Evolutionary conservation across 805 yeast species (phyloP).

Genomic region (Ogataea dorogensis): DNA sequence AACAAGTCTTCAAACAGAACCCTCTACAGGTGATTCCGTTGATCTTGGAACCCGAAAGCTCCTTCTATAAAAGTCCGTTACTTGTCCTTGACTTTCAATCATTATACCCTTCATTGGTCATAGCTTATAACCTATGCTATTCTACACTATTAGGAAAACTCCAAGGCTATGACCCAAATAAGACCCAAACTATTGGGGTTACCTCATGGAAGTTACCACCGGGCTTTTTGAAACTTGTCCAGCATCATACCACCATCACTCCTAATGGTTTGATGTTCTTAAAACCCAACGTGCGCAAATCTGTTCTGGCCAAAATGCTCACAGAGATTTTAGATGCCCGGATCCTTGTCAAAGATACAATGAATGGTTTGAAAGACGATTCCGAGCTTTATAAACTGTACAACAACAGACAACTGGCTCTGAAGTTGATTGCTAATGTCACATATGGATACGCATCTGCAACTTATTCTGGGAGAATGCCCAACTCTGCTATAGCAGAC

Average conservation of each 20-base stretch:
- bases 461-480: constrained; percentile 95
- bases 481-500: constrained; percentile 92
- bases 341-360: constrained; percentile 72
- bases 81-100: constrained; percentile 93
- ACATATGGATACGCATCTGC: constrained; percentile 97
- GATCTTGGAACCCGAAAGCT: constrained; percentile 88
- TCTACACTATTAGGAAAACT: constrained; percentile 68
- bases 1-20: constrained; percentile 78
- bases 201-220: constrained; percentile 47
- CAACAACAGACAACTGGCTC: constrained; percentile 78
- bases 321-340: constrained; percentile 79
- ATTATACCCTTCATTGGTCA: constrained; percentile 86
- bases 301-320: constrained; percentile 79
- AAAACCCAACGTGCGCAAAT: constrained; percentile 61
- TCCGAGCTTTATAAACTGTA: constrained; percentile 52
- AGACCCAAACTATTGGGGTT: constrained; percentile 53
- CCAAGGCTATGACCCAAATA: constrained; percentile 46
- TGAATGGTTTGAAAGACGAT: constrained; percentile 52
- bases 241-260: constrained; percentile 60
- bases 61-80: constrained; percentile 82
- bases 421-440: constrained; percentile 89
- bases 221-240: constrained; percentile 53
- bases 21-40: constrained; percentile 86
- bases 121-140: constrained; percentile 87
- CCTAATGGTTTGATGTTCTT: constrained; percentile 89